Evolutionary conservation across 129 eudicot species (phyloP), one percentile per base, ranked within the genome.

Genomic region (Chrysanthemum lavandulifolium): DNA sequence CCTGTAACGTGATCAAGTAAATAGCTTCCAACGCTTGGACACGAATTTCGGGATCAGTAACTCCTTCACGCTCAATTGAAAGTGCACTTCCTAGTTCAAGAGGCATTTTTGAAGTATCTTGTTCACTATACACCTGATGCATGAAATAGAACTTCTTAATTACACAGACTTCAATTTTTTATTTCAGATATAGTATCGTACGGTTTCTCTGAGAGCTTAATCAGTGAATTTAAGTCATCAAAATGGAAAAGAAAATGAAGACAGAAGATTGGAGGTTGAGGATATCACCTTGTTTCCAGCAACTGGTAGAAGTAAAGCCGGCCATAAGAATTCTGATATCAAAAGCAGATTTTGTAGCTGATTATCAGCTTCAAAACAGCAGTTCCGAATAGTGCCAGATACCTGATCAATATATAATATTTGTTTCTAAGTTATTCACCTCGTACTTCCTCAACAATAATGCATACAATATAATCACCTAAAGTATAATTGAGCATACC

Each of bases 61-160:
- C 91, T 61, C 83, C 60, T 83, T 95, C 99, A 58, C 96, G 93
- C 85, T 88, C 97, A 61, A 95, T 90, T 55, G 92, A 88, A 60
- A 94, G 96, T 49, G 91, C 97, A 88, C 91, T 94, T 43, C 78
- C 97, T 53, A 94, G 83, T 84, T 94, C 99, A 6, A 76, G 85
- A 36, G 99, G 99, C 99, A 95, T 95, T 82, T 95, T 95, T 27
- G 90, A 84, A 43, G 87, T 90, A 75, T 95, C 97, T 82, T 95
- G 84, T 65, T 90, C 85, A 71, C 74, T 84, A 60, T 94, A 90
- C 70, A 94, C 77, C 99, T 94, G 87, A 61, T 31, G 68, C 40
- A 61, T 29, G 18, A 57, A 14, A 36, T 15, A 9, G n/a, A 64
- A 4, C 10, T 40, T 40, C 47, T 7, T 40, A 40, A 6, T 40